These are phyloP conservation scores for Pyricularia pennisetigena DNA, from an alignment of 2,329 filamentous ascomycete genomes.

Conservation along the genomic window DNA sequence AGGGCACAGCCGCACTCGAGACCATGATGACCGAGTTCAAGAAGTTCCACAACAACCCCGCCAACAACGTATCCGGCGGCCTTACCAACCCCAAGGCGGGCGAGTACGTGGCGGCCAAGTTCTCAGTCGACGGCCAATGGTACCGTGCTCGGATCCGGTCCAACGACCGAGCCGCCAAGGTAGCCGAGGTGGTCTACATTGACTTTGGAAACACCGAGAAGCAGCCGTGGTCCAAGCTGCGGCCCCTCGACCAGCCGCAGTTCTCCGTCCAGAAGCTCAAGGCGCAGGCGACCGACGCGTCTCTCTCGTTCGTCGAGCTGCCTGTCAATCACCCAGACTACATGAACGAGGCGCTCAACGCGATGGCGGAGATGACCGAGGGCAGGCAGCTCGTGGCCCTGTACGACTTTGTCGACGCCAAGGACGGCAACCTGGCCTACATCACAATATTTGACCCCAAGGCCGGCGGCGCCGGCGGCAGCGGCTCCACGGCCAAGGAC, in stretches of 20 bases:
- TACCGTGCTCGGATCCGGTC: slow-evolving; percentile 86
- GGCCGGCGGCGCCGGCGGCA: slow-evolving; percentile 32
- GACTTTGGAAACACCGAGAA: slow-evolving; percentile 95
- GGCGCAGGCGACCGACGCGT: slow-evolving; percentile 78
- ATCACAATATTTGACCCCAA: slow-evolving; percentile 81
- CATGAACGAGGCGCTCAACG: slow-evolving; percentile 66
- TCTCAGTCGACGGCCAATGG: slow-evolving; percentile 84
- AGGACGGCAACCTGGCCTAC: slow-evolving; percentile 73
- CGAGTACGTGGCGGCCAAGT: slow-evolving; percentile 84
- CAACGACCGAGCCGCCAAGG: slow-evolving; percentile 84
- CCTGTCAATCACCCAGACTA: slow-evolving; percentile 69
- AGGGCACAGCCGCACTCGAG: slow-evolving; percentile 75
- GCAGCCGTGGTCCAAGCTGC: slow-evolving; percentile 73
- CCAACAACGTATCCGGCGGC: slow-evolving; percentile 62
- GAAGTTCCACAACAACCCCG: slow-evolving; percentile 76
- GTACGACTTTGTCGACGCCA: slow-evolving; percentile 71
- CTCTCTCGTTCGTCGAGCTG: slow-evolving; percentile 81
- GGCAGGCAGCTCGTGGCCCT: slow-evolving; percentile 76
- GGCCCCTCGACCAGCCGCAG: slow-evolving; percentile 67
- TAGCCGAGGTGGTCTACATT: slow-evolving; percentile 85
- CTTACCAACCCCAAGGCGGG: slow-evolving; percentile 76
- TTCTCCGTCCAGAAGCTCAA: slow-evolving; percentile 78
- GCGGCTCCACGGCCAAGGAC: slow-evolving; percentile 40
- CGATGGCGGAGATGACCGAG: slow-evolving; percentile 65
- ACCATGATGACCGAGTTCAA: slow-evolving; percentile 86